Base-by-base conservation (phyloP, 257 asterid species). In the Rauvolfia tetraphylla region DNA sequence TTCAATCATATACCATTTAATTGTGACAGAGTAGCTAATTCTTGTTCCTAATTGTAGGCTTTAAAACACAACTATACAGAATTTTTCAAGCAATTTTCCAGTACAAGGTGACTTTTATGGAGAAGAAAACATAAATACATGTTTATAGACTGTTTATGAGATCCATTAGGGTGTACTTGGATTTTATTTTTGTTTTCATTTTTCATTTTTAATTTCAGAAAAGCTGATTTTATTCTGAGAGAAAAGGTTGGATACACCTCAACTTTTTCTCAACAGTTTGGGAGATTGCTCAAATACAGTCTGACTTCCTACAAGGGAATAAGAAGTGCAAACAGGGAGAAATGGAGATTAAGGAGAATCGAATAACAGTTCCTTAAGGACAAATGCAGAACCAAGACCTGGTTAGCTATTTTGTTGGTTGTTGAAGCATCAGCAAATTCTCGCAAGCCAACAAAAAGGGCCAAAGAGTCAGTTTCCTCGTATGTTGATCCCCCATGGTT, bases 401-500 rank as follows among this genome's bases (percentile, higher is more conserved):
- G 98, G 84, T 82, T 76, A 78, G 88, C 90, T 72, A 81, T 86
- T 79, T 84, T 82, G 68, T 65, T 69, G 75, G 71, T 69, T 67
- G 78, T 84, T 34, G 85, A 75, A 46, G 74, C 69, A 81, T 73
- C 71, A 68, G 53, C 56, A 73, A 76, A 80, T 70, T 83, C 82
- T 79, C 84, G 73, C 8, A 80, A 83, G 79, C 94, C 83, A 79
- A 88, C 85, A 82, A 92, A 92, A 79, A 92, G 94, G 23, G 97
- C 97, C 86, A 93, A 81, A 81, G 98, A 89, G 83, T 93, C 98
- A 34, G 90, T 89, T 86, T 93, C 98, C 86, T 93, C 97, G 13
- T 76, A 87, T 61, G 98, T 85, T 69, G 98, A 90, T 42, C 97
- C 98, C 74, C 98, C 98, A 69, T 93, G 98, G 76, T 93, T 93